Conservation (phyloP, 2,329 filamentous ascomycete species). For the Colletotrichum truncatum region DNA sequence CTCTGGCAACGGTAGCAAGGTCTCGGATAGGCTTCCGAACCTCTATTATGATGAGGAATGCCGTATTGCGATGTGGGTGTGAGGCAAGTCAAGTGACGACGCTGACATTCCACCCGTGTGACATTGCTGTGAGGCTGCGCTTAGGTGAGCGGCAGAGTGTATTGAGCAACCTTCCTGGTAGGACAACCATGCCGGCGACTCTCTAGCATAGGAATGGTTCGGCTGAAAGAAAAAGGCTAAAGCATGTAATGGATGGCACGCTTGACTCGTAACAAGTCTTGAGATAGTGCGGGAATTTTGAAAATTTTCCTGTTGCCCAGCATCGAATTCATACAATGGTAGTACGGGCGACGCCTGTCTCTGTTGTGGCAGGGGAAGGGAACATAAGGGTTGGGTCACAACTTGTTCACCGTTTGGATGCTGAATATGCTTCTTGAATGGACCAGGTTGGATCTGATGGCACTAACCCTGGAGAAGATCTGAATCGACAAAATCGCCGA, state of each 20-base stretch:
- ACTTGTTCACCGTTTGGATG: not conserved
- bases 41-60: not conserved
- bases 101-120: constrained; percentile 8
- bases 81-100: constrained; percentile 16
- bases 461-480: constrained; percentile 1
- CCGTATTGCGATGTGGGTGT: not conserved
- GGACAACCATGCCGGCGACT: not conserved
- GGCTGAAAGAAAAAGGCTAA: not conserved
- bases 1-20: not conserved
- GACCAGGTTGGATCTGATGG: not conserved
- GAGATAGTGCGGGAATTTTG: not conserved
- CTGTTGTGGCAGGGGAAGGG: not conserved
- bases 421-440: not conserved
- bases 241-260: not conserved
- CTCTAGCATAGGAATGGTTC: constrained; percentile 2
- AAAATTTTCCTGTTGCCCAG: constrained; percentile 4
- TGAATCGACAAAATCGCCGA: constrained; percentile 21
- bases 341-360: not conserved
- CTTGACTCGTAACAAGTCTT: not conserved
- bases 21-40: not conserved
- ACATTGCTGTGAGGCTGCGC: not conserved
- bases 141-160: not conserved
- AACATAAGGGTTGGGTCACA: not conserved
- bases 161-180: not conserved
- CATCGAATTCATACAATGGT: not conserved